These are phyloP conservation scores for Cytospora paraplurivora DNA, from an alignment of 2,329 filamentous ascomycete genomes.

Conservation along the genomic window DNA sequence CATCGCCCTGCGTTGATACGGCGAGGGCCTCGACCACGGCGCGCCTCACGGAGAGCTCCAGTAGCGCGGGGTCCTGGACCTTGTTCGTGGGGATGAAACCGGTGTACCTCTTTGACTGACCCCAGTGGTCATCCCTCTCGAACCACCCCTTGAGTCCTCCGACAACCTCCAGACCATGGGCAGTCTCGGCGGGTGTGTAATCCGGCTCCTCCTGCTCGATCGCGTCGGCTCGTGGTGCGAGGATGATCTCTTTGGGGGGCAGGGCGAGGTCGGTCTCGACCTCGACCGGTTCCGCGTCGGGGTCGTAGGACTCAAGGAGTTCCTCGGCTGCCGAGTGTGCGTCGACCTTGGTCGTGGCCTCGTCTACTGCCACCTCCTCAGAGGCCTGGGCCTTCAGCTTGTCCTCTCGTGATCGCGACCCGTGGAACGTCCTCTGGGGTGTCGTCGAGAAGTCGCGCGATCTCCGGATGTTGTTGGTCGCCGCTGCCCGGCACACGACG, in stretches of 20 bases:
- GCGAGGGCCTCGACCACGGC: conserved; percentile 56
- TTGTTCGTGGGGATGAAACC: conserved; percentile 47
- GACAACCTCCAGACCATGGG: conserved; percentile 50
- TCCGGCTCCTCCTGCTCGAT: not conserved
- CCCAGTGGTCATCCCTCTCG: conserved; percentile 57
- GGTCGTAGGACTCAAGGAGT: conserved; percentile 18
- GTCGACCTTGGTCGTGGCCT: not conserved
- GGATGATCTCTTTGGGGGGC: conserved; percentile 28
- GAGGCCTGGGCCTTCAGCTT: not conserved
- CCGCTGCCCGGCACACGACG: conserved; percentile 17
- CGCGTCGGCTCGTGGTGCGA: conserved; percentile 22
- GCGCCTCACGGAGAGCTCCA: conserved; percentile 53
- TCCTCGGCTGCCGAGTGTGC: conserved; percentile 7
- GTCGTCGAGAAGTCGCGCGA: conserved; percentile 28
- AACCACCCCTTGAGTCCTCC: conserved; percentile 55
- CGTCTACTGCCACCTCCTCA: not conserved
- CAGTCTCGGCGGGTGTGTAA: conserved; percentile 41
- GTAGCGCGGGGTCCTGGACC: conserved; percentile 45
- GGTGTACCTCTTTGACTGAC: conserved; percentile 45
- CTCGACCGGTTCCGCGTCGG: not conserved
- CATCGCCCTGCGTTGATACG: conserved; percentile 37
- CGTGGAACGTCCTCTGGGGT: conserved; percentile 7
- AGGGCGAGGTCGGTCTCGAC: conserved; percentile 33
- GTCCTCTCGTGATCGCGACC: conserved; percentile 5
- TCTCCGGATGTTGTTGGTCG: conserved; percentile 4